A percentile compares a stretch with the other conserved stretches of the same genome.
phyloP scores from a whole-genome alignment of 257 asterid genomes.

The Marsdenia floribunda region DNA sequence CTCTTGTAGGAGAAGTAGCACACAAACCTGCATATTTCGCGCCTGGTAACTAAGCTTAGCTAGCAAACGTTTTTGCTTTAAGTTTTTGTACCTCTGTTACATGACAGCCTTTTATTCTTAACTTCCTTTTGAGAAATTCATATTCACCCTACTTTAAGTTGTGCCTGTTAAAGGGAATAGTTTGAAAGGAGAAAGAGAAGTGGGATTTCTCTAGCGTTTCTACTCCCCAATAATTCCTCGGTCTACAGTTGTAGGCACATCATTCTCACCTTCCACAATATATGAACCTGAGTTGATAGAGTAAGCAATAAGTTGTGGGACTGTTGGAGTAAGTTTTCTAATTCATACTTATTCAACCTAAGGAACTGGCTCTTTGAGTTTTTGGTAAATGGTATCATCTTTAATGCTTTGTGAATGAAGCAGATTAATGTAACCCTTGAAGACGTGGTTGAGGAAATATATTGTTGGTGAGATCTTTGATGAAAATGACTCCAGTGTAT shows the following conservation, averaged over 20 bases:
- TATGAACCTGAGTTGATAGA: neutral
- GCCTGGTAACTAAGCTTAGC: constrained; percentile 63
- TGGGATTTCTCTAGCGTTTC: neutral
- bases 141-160: neutral
- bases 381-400: neutral
- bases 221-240: neutral
- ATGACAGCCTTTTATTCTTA: neutral
- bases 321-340: constrained; percentile 75
- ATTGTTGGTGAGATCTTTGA: constrained; percentile 99
- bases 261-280: neutral
- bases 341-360: constrained; percentile 7
- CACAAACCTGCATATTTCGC: constrained; percentile 99
- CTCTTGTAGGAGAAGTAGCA: constrained; percentile 77
- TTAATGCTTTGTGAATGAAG: constrained; percentile 18
- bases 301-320: constrained; percentile 76
- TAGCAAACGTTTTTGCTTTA: neutral
- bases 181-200: neutral
- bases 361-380: constrained; percentile 6
- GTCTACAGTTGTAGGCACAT: neutral
- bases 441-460: constrained; percentile 99
- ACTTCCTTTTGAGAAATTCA: neutral
- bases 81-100: constrained; percentile 1
- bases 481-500: constrained; percentile 91
- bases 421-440: constrained; percentile 99
- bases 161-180: too few species aligned